phyloP scores from a whole-genome alignment of 208 protist species.

The Angomonas ambiguus region DNA sequence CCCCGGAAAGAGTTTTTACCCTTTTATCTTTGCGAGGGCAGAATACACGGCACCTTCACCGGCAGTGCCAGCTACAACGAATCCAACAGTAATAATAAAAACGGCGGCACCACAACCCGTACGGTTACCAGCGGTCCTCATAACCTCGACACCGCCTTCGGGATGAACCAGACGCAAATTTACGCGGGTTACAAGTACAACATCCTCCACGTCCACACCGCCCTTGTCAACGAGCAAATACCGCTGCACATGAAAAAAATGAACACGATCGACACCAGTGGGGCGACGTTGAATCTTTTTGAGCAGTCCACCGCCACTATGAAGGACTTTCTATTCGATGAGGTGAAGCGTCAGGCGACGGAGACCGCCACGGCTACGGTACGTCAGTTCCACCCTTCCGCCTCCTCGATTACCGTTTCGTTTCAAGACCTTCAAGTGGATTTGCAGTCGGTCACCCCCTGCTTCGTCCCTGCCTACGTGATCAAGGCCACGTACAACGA shows the following conservation, averaged over 20 bases:
- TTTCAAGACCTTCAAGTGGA: slow-evolving; percentile 54
- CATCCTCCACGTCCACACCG: slow-evolving; percentile 65
- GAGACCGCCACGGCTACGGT: slow-evolving; percentile 41
- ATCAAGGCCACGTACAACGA: slow-evolving; percentile 73
- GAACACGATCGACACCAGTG: slow-evolving; percentile 49
- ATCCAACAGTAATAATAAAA: slow-evolving; percentile 19
- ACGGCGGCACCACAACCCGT: slow-evolving; percentile 19
- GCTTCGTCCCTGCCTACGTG: slow-evolving; percentile 81
- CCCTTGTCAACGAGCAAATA: slow-evolving; percentile 50
- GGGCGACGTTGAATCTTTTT: slow-evolving; percentile 78
- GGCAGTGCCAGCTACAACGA: slow-evolving; percentile 49
- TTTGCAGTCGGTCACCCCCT: slow-evolving; percentile 62
- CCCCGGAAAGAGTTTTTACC: slow-evolving; percentile 82
- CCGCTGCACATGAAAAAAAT: slow-evolving; percentile 55
- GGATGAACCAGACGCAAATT: slow-evolving; percentile 70
- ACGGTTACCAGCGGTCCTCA: slow-evolving; percentile 43
- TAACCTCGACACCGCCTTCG: slow-evolving; percentile 56
- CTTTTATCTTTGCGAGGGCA: slow-evolving; percentile 80
- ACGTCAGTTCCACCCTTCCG: slow-evolving; percentile 58
- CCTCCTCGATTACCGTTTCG: slow-evolving; percentile 38
- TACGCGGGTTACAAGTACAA: slow-evolving; percentile 92
- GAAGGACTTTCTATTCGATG: slow-evolving; percentile 44
- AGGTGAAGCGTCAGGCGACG: slow-evolving; percentile 46
- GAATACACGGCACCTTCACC: slow-evolving; percentile 45
- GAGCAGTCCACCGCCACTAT: slow-evolving; percentile 80